Conservation (phyloP, 2,329 filamentous ascomycete genomes). For the Phyllosticta ampelicida region DNA sequence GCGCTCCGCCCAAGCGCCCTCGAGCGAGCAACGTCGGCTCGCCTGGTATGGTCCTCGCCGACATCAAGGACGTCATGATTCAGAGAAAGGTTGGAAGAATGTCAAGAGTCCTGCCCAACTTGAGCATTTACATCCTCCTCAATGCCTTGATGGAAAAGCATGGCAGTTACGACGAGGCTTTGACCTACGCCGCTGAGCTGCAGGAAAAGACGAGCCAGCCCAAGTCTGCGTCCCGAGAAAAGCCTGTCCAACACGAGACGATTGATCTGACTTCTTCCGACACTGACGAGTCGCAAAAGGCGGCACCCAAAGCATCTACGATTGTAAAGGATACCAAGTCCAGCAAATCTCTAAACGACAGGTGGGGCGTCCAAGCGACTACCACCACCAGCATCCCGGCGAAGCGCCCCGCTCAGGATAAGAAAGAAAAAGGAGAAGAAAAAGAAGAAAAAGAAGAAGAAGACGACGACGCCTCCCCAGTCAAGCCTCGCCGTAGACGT, state of each 20-base stretch:
- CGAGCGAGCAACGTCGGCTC: slow-evolving; percentile 22
- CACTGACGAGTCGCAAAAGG: slow-evolving; percentile 24
- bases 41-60: slow-evolving; percentile 17
- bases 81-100: slow-evolving; percentile 44
- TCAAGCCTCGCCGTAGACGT: slow-evolving; percentile 23
- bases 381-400: slow-evolving; percentile 11
- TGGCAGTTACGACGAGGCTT: slow-evolving; percentile 46
- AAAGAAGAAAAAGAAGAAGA: too few relatives aligned
- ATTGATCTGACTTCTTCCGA: slow-evolving; percentile 25
- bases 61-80: slow-evolving; percentile 36
- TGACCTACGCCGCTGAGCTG: slow-evolving; percentile 33
- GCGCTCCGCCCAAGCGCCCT: slow-evolving; percentile 1
- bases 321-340: slow-evolving; percentile 46
- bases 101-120: slow-evolving; percentile 24
- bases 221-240: not conserved
- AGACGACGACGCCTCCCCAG: slow-evolving; percentile 3
- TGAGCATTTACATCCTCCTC: slow-evolving; percentile 27
- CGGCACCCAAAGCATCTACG: slow-evolving; percentile 20
- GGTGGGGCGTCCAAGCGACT: slow-evolving; percentile 29
- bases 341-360: slow-evolving; percentile 47
- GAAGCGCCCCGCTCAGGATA: slow-evolving; percentile 20
- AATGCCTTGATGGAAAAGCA: slow-evolving; percentile 40
- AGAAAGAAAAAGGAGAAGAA: slow-evolving; percentile 16
- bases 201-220: slow-evolving; percentile 22
- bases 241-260: not conserved